Evolutionary conservation across 2,329 filamentous ascomycete genomes (phyloP).

Genomic region (Aspergillus sp.): DNA sequence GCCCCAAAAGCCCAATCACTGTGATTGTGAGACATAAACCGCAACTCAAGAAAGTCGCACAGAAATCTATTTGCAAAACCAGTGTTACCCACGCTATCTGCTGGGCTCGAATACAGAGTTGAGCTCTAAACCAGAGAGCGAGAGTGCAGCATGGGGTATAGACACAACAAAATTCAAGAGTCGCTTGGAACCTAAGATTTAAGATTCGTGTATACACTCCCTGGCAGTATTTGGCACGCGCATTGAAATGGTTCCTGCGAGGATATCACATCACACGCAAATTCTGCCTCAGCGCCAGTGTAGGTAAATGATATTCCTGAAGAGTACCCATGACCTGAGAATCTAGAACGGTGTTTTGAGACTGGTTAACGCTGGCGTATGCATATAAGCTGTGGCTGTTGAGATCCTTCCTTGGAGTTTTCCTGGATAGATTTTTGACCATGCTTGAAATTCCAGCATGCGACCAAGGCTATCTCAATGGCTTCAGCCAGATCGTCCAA

Average conservation of each 20-base stretch:
- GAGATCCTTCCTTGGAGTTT: neutral
- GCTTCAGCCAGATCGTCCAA: neutral
- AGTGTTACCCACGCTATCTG: no score
- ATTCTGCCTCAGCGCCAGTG: neutral
- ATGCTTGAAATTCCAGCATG: neutral
- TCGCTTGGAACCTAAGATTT: no score
- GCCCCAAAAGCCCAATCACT: neutral
- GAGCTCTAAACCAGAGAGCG: no score
- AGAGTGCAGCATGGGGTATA: no score
- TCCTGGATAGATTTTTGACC: neutral
- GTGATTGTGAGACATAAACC: neutral
- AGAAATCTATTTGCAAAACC: neutral
- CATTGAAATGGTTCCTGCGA: neutral
- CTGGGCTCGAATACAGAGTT: no score
- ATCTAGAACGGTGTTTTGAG: neutral
- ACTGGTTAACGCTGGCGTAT: neutral
- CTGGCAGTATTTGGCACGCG: neutral
- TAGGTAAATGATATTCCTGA: neutral
- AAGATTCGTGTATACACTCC: no score
- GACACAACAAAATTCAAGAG: no score
- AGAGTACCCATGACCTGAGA: no score
- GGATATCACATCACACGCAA: neutral
- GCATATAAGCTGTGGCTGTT: neutral
- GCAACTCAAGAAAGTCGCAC: neutral
- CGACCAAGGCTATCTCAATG: neutral